These are phyloP conservation scores for Cutaneotrichosporon mucoides DNA, from an alignment of 1,284 basidiomycete species.

Conservation along the genomic window DNA sequence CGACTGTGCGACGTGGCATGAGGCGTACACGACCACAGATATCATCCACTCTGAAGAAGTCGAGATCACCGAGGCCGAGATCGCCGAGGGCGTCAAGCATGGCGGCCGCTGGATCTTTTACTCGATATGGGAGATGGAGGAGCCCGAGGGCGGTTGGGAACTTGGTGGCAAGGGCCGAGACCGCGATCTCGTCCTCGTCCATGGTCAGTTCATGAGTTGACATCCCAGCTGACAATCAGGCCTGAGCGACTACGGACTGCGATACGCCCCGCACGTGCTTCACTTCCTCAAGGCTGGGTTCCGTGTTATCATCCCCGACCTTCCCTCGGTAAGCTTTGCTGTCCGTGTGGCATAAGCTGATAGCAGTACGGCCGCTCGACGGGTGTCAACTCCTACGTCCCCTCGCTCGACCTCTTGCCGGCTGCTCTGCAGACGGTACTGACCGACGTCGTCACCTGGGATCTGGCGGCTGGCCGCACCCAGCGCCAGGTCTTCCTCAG, in stretches of 20 bases:
- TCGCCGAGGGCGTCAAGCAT: constrained; percentile 27
- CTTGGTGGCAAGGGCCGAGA: constrained; percentile 38
- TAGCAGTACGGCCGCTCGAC: constrained; percentile 48
- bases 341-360: constrained; percentile 2
- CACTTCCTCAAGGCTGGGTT: constrained; percentile 52
- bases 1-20: constrained; percentile 25
- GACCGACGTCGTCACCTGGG: constrained; percentile 46
- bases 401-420: constrained; percentile 47
- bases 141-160: constrained; percentile 40
- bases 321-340: constrained; percentile 47
- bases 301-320: constrained; percentile 53
- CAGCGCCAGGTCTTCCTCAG: constrained; percentile 49
- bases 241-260: constrained; percentile 48
- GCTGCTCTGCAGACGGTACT: constrained; percentile 52
- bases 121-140: constrained; percentile 45
- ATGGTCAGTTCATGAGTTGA: constrained; percentile 36
- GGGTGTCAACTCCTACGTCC: constrained; percentile 51
- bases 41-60: constrained; percentile 46
- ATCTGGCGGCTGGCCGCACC: constrained; percentile 30
- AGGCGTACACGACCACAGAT: constrained; percentile 41
- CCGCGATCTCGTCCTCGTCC: constrained; percentile 45
- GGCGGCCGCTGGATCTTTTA: constrained; percentile 49
- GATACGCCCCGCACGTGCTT: constrained; percentile 49
- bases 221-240: constrained; percentile 23
- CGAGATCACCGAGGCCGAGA: constrained; percentile 34